Conservation (phyloP, 2,329 filamentous ascomycete species). For the Xylariomycetidae sp. region DNA sequence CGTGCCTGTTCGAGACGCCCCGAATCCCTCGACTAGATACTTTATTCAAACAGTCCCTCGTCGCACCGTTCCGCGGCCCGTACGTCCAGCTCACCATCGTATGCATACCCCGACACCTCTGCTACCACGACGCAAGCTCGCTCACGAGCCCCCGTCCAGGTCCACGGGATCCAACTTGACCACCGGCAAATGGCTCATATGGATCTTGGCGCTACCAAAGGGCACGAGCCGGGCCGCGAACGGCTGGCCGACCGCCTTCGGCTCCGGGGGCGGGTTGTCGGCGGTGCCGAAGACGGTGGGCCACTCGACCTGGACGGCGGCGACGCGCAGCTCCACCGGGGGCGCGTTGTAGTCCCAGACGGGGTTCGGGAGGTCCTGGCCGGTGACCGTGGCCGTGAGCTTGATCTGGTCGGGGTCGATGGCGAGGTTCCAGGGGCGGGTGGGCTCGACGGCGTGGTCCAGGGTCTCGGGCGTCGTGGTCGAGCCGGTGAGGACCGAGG, state of each 20-base stretch:
- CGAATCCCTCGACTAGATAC: too few relatives aligned
- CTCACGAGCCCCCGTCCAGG: constrained; percentile 4
- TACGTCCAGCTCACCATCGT: too few relatives aligned
- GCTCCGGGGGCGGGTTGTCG: constrained; percentile 16
- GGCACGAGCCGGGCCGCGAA: constrained; percentile 26
- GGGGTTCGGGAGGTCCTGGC: constrained; percentile 16
- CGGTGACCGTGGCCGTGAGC: constrained; percentile 8
- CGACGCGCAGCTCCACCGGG: constrained; percentile 25
- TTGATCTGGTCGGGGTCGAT: constrained; percentile 26
- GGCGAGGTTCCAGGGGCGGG: constrained; percentile 25
- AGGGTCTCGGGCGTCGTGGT: constrained; percentile 21
- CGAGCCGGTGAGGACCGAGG: constrained; percentile 7
- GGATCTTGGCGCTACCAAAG: constrained; percentile 27
- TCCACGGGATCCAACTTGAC: constrained; percentile 19
- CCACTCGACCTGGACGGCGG: constrained; percentile 27
- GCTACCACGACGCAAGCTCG: background rate
- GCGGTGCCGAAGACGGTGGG: constrained; percentile 21
- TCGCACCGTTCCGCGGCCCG: too few relatives aligned
- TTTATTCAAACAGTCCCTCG: too few relatives aligned
- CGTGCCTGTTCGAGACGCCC: too few relatives aligned
- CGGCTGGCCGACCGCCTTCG: constrained; percentile 15
- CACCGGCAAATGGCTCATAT: constrained; percentile 27
- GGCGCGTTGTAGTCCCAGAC: constrained; percentile 25
- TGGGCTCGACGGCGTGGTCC: constrained; percentile 23
- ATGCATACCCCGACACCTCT: background rate